A percentile compares a stretch with the other conserved stretches of the same genome.
Conservation (phyloP, 2,329 filamentous ascomycete genomes). For the Fusarium sp. region DNA sequence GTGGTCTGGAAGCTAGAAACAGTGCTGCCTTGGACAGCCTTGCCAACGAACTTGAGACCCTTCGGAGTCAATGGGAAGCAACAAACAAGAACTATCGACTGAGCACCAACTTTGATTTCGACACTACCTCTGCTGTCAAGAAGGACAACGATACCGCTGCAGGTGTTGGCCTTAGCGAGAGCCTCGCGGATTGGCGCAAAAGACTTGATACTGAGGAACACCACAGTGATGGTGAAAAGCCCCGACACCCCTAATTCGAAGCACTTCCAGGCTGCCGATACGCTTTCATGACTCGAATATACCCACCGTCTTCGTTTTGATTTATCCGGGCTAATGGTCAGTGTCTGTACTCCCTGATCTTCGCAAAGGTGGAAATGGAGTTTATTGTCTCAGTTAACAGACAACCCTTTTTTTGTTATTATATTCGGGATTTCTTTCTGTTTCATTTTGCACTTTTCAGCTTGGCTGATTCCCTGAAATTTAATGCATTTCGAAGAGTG, state of each 20-base stretch:
- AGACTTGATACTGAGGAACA: conserved; percentile 69
- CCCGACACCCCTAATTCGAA: conserved; percentile 40
- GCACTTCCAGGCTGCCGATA: conserved; percentile 41
- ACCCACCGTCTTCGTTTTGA: conserved; percentile 43
- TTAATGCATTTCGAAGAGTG: conserved; percentile 21
- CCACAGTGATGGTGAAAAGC: conserved; percentile 42
- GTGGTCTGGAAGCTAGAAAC: conserved; percentile 58
- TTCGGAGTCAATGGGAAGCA: conserved; percentile 92
- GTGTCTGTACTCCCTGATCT: conserved; percentile 40
- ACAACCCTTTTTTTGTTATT: conserved; percentile 26
- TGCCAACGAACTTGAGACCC: conserved; percentile 88
- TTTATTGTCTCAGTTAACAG: conserved; percentile 34
- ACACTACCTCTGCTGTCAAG: conserved; percentile 56
- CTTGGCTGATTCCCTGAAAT: conserved; percentile 15
- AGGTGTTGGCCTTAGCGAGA: conserved; percentile 69
- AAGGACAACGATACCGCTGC: conserved; percentile 55
- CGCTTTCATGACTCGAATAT: conserved; percentile 48
- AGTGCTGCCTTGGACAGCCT: conserved; percentile 85
- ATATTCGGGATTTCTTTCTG: conserved; percentile 18
- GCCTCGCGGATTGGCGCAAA: conserved; percentile 82
- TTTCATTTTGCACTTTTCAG: conserved; percentile 19
- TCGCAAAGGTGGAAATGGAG: conserved; percentile 42
- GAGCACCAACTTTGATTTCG: conserved; percentile 90
- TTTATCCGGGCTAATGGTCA: conserved; percentile 33
- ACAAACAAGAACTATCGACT: conserved; percentile 95